Base-by-base conservation (phyloP, 1,284 basidiomycete genomes). In the Sanghuangporus baumii region DNA sequence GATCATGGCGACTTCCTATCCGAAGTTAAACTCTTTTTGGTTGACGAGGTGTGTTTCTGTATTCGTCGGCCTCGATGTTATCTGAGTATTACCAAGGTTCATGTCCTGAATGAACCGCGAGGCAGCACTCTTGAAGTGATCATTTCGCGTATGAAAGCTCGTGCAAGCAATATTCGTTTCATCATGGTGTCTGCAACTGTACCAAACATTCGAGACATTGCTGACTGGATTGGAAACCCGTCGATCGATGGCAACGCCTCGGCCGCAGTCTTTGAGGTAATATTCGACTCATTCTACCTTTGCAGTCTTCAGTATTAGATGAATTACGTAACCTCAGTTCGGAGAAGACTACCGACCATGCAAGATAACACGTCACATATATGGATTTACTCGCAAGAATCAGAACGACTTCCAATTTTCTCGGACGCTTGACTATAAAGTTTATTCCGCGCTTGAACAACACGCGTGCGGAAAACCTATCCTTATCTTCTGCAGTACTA, bases 71-170 rank as follows among this genome's bases (percentile, higher is more conserved):
- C 5, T 46, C 41, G 31, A 12, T 23, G 52, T 52, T 18, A 60
- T 37, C 47, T 48, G 16, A 56, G 51, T 31, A 5, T 43, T 55
- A 23, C 38, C 3, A 66, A 95, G 93, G 92, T 97, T 2, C 96
- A 99, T 72, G 89, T 96, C 55, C 81, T 99, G 9, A 91, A 94
- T 59, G 96, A 98, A 74, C 78, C 81, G 18, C 84, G 94, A 46
- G 95, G 96, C 20, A 92, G 94, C 62, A 94, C 93, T 3, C 80
- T 99, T 3, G 96, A 99, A 75, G 96, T 97, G 4, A 85, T 98
- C 6, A 82, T 97, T 36, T 91, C 93, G 1, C 86, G 96, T n/a
- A 96, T 97, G 91, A 94, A 90, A 73, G 76, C 85, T 2, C 83
- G 85, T 4, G 86, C 84, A n/a, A 77, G 79, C 1, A 74, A 76